Percentiles rank a stretch among this genome's conserved stretches.
Evolutionary conservation across 805 yeast species (phyloP).

Genomic region (Spathaspora girioi): DNA sequence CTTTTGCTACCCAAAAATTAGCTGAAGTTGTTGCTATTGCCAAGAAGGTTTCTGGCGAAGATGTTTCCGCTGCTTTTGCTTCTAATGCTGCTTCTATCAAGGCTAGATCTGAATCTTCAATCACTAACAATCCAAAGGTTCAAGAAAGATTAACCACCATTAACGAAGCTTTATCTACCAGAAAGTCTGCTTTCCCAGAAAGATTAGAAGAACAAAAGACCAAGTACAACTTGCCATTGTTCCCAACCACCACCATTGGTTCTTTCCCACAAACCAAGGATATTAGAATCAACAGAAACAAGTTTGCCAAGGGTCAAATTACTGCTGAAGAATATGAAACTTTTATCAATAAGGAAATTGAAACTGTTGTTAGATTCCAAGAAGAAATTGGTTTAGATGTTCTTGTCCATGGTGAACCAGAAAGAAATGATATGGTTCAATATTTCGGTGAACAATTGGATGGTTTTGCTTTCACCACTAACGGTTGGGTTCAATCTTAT

Average conservation of each 20-base stretch:
- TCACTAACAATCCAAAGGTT: conserved; percentile 90
- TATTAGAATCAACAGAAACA: conserved; percentile 97
- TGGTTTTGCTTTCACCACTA: conserved; percentile 97
- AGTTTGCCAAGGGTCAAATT: conserved; percentile 94
- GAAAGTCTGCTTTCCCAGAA: conserved; percentile 80
- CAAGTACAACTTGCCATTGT: conserved; percentile 88
- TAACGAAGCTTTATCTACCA: conserved; percentile 72
- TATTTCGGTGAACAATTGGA: conserved; percentile 98
- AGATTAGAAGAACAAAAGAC: conserved; percentile 87
- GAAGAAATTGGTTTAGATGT: conserved; percentile 98
- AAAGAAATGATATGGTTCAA: conserved; percentile 99
- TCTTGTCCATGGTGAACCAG: conserved; percentile 99
- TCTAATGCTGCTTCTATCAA: conserved; percentile 85
- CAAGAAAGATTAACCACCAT: conserved; percentile 79
- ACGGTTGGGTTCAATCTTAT: conserved; percentile 99
- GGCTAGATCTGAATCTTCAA: conserved; percentile 80
- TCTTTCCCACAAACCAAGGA: conserved; percentile 99
- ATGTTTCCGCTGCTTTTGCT: conserved; percentile 70
- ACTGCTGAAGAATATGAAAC: conserved; percentile 92
- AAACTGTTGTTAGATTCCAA: conserved; percentile 95
- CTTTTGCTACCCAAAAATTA: conserved; percentile 96
- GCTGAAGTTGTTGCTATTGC: conserved; percentile 88
- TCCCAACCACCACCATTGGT: conserved; percentile 99
- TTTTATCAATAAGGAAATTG: conserved; percentile 96
- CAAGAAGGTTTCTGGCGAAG: conserved; percentile 79